Evolutionary conservation across 352 stramenopile species (phyloP).

Genomic region (Globisporangium nagaii): DNA sequence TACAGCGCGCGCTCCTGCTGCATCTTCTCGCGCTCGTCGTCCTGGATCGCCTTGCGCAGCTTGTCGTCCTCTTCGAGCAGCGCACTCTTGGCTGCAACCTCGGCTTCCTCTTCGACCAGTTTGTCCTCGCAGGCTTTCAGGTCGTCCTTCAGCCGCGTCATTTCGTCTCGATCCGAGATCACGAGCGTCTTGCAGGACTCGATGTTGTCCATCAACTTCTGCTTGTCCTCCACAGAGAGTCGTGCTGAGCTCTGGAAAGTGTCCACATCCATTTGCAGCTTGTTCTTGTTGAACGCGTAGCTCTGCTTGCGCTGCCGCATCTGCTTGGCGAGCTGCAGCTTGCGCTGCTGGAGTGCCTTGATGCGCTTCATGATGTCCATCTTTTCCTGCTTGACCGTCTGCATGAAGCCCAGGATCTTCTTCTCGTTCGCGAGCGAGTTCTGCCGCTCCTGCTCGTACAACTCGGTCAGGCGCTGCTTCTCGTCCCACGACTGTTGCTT

Average conservation of each 20-base stretch:
- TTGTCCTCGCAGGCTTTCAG: slow-evolving; percentile 54
- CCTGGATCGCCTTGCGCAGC: slow-evolving; percentile 65
- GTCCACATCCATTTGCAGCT: slow-evolving; percentile 71
- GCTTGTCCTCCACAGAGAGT: slow-evolving; percentile 37
- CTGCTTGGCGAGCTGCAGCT: slow-evolving; percentile 66
- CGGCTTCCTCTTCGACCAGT: slow-evolving; percentile 68
- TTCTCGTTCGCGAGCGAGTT: slow-evolving; percentile 81
- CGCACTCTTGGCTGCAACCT: slow-evolving; percentile 62
- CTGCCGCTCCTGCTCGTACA: slow-evolving; percentile 85
- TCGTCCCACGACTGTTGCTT: slow-evolving; percentile 91
- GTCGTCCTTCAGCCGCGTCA: slow-evolving; percentile 54
- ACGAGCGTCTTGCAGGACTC: slow-evolving; percentile 51
- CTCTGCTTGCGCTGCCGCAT: slow-evolving; percentile 71
- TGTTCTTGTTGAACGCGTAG: slow-evolving; percentile 64
- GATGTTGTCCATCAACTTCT: slow-evolving; percentile 56
- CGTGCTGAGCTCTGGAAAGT: slow-evolving; percentile 59
- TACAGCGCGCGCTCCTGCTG: slow-evolving; percentile 60
- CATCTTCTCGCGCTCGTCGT: slow-evolving; percentile 82
- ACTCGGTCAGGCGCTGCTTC: slow-evolving; percentile 73
- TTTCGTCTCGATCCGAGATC: slow-evolving; percentile 54
- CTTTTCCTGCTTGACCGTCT: slow-evolving; percentile 89
- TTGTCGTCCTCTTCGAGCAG: slow-evolving; percentile 79
- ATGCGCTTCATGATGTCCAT: slow-evolving; percentile 89
- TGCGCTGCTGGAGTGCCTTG: slow-evolving; percentile 78
- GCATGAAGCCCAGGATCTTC: slow-evolving; percentile 85